Conservation (phyloP, 192 early-diverging fungal species). For the Radiomyces spectabilis region DNA sequence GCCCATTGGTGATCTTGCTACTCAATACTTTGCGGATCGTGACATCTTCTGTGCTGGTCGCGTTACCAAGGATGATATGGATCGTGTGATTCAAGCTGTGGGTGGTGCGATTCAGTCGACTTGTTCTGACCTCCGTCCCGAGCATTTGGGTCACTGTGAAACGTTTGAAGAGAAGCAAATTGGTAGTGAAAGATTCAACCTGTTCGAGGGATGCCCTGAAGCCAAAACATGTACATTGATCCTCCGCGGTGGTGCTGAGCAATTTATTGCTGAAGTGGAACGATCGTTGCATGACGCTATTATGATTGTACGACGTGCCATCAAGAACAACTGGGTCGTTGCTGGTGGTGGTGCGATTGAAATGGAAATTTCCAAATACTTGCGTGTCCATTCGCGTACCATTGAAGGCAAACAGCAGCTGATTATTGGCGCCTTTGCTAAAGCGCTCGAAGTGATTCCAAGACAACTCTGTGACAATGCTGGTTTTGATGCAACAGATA, state of each 20-base stretch:
- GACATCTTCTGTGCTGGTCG: constrained; percentile 99
- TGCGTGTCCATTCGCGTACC: constrained; percentile 85
- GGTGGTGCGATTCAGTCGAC: constrained; percentile 92
- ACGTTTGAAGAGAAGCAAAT: constrained; percentile 95
- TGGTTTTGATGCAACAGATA: constrained; percentile 97
- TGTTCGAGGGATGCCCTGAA: constrained; percentile 90
- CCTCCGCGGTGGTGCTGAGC: constrained; percentile 95
- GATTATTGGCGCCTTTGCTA: constrained; percentile 89
- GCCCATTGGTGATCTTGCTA: constrained; percentile 98
- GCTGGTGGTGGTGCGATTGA: constrained; percentile 97
- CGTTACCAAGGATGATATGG: constrained; percentile 87
- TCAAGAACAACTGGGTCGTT: constrained; percentile 94
- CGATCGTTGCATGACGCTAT: constrained; percentile 97
- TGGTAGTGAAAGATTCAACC: constrained; percentile 93
- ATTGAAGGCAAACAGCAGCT: constrained; percentile 99
- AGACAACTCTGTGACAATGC: constrained; percentile 98
- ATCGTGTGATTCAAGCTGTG: constrained; percentile 90
- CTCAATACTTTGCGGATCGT: constrained; percentile 99
- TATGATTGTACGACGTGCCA: constrained; percentile 96
- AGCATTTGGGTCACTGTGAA: constrained; percentile 86
- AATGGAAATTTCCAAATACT: constrained; percentile 95
- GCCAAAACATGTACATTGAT: constrained; percentile 95
- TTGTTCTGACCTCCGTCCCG: constrained; percentile 70
- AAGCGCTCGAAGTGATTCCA: constrained; percentile 96
- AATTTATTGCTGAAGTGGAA: constrained; percentile 99